Conservation (phyloP, 768 basidiomycete species). For the Lactarius hatsudake region DNA sequence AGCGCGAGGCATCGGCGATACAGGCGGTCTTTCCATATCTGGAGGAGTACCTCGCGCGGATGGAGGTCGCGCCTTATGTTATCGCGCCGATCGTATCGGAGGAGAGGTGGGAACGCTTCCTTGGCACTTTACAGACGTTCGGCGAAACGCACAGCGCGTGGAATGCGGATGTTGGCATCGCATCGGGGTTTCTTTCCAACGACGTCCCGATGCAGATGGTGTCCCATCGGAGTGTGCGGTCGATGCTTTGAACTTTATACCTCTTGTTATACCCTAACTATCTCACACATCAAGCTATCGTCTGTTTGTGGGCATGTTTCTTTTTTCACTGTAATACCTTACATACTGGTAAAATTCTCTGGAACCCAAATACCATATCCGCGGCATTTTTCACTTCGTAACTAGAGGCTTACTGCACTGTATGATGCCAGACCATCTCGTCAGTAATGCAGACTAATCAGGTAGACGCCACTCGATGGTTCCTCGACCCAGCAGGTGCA, state of each 20-base stretch:
- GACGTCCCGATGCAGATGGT: neutral
- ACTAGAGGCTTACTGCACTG: too few relatives aligned
- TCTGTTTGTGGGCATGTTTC: neutral
- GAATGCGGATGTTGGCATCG: neutral
- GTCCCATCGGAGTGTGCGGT: conserved; percentile 4
- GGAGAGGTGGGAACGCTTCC: conserved; percentile 23
- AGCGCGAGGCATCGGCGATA: conserved; percentile 29
- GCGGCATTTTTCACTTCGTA: too few relatives aligned
- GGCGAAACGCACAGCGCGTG: neutral
- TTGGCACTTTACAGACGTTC: conserved; percentile 3
- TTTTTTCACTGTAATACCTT: too few relatives aligned
- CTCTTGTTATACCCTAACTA: too few relatives aligned
- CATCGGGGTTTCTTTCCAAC: neutral
- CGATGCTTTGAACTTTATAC: conserved; percentile 14
- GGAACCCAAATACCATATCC: too few relatives aligned
- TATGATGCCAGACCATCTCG: too few relatives aligned
- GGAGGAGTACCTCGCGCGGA: conserved; percentile 23
- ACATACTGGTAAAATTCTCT: too few relatives aligned
- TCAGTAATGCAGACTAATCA: too few relatives aligned
- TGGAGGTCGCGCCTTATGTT: conserved; percentile 22
- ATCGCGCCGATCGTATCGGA: conserved; percentile 28
- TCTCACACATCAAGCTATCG: neutral
- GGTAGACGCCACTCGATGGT: neutral
- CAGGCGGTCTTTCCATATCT: conserved; percentile 30
- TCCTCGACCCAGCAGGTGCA: too few relatives aligned